Percentiles rank a stretch among this genome's conserved stretches.
phyloP scores from a whole-genome alignment of 1,139 yeast genomes.

The Wickerhamiella pararugosa region DNA sequence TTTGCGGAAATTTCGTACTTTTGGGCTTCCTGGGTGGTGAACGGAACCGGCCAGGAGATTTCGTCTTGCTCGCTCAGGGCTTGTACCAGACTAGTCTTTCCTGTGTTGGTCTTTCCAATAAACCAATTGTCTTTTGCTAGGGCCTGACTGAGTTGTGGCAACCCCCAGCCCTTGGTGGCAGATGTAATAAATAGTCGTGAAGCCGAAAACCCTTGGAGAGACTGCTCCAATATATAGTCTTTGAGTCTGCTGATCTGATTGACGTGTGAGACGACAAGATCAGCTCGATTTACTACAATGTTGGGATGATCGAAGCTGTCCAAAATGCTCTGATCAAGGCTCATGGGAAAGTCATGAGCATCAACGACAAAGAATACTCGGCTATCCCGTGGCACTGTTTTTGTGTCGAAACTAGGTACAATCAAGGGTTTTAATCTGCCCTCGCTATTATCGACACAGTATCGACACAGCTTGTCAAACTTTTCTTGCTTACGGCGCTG shows the following conservation, averaged over 20 bases:
- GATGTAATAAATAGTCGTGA: constrained; percentile 3
- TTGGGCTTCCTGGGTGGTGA: constrained; percentile 4
- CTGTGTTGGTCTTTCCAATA: constrained; percentile 4
- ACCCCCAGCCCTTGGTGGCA: constrained; percentile 1
- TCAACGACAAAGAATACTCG: constrained; percentile 7
- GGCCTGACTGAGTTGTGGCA: not conserved
- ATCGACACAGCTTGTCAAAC: constrained; percentile 4
- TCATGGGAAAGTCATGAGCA: constrained; percentile 8
- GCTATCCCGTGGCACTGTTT: not conserved
- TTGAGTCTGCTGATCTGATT: constrained; percentile 1
- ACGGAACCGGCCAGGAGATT: constrained; percentile 6
- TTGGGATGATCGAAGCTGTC: not conserved
- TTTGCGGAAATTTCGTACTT: not conserved
- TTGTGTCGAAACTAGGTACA: not conserved
- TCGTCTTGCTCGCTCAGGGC: not conserved
- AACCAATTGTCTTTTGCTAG: not conserved
- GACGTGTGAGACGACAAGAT: not conserved
- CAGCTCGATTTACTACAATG: constrained; percentile 3
- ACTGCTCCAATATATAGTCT: constrained; percentile 1
- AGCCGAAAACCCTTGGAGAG: not conserved
- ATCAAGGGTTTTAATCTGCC: constrained; percentile 2
- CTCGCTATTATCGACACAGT: constrained; percentile 7
- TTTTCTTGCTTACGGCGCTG: not conserved
- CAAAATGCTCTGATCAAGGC: not conserved
- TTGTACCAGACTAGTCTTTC: constrained; percentile 3